These are phyloP conservation scores for Dactylellina haptotyla DNA, from an alignment of 2,329 filamentous ascomycete species.

Conservation along the genomic window DNA sequence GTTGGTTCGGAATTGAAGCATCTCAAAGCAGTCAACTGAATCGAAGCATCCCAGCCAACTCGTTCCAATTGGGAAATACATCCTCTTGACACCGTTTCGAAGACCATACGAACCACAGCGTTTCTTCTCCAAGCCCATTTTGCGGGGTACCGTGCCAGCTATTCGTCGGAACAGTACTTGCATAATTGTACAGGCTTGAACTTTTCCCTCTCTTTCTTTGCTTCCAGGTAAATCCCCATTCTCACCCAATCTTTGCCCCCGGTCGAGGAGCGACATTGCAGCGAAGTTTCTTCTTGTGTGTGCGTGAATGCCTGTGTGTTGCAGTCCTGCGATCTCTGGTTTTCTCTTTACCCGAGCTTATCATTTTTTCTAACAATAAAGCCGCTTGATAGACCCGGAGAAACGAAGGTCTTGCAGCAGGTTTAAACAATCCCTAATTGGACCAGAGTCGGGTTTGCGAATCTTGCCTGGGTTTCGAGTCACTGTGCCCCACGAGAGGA, in stretches of 20 bases:
- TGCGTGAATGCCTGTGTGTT: conserved; percentile 15
- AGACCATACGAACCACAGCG: background rate
- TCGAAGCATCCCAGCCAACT: conserved; percentile 12
- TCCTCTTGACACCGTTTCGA: conserved; percentile 5
- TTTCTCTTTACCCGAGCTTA: conserved; percentile 50
- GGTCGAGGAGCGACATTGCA: conserved; percentile 15
- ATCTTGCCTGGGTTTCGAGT: conserved; percentile 24
- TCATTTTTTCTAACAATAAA: conserved; percentile 37
- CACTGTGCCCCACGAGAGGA: conserved; percentile 28
- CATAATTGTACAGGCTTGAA: background rate
- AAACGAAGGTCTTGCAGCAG: conserved; percentile 13
- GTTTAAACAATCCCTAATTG: conserved; percentile 9
- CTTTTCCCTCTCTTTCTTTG: no score
- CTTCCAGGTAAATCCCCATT: conserved; percentile 19
- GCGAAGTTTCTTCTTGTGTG: conserved; percentile 1
- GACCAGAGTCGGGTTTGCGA: conserved; percentile 34
- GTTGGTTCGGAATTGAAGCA: background rate
- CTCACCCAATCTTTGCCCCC: background rate
- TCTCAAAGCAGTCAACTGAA: conserved; percentile 22
- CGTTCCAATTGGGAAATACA: conserved; percentile 38
- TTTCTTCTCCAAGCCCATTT: conserved; percentile 6
- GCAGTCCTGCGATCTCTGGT: conserved; percentile 13
- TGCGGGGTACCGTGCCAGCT: conserved; percentile 35
- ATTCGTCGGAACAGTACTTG: conserved; percentile 3
- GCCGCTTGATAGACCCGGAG: conserved; percentile 29